Evolutionary conservation across 495 filamentous ascomycete genomes (phyloP).

Genomic region (Neurospora sp.): DNA sequence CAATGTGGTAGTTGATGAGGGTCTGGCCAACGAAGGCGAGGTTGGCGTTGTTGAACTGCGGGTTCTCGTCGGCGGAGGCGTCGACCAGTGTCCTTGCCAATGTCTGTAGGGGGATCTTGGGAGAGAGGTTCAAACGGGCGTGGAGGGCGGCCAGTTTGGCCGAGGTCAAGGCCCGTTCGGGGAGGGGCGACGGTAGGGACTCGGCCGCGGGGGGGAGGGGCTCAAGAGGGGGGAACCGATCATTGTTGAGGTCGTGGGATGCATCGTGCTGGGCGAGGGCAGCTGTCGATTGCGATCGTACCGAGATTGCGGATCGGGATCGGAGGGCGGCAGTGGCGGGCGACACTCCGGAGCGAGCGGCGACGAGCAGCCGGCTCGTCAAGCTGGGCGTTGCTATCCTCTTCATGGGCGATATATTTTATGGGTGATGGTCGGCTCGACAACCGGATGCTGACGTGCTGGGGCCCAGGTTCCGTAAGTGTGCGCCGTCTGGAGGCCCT

Average conservation of each 20-base stretch:
- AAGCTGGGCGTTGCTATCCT: conserved; percentile 30
- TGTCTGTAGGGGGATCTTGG: conserved; percentile 71
- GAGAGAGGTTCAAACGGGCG: conserved; percentile 75
- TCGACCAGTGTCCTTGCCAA: conserved; percentile 82
- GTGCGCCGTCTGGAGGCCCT: neutral
- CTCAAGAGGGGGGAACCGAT: conserved; percentile 19
- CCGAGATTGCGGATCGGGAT: conserved; percentile 9
- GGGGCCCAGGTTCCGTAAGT: neutral
- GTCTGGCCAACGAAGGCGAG: conserved; percentile 72
- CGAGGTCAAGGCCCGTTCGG: conserved; percentile 57
- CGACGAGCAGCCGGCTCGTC: conserved; percentile 25
- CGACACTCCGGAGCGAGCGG: conserved; percentile 23
- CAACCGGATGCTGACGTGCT: neutral
- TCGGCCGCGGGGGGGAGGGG: conserved; percentile 11
- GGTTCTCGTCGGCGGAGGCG: conserved; percentile 64
- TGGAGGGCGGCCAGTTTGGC: conserved; percentile 91
- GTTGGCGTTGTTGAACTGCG: conserved; percentile 46
- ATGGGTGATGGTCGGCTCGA: neutral
- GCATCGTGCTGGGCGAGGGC: conserved; percentile 9
- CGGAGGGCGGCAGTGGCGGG: conserved; percentile 26
- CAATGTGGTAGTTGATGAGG: conserved; percentile 73
- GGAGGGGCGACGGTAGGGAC: conserved; percentile 52
- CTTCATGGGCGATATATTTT: conserved; percentile 22
- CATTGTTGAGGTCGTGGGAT: conserved; percentile 9
- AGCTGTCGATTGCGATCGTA: conserved; percentile 13